phyloP scores from a whole-genome alignment of 2,329 filamentous ascomycete genomes.

The Endoconidiophora laricicola region DNA sequence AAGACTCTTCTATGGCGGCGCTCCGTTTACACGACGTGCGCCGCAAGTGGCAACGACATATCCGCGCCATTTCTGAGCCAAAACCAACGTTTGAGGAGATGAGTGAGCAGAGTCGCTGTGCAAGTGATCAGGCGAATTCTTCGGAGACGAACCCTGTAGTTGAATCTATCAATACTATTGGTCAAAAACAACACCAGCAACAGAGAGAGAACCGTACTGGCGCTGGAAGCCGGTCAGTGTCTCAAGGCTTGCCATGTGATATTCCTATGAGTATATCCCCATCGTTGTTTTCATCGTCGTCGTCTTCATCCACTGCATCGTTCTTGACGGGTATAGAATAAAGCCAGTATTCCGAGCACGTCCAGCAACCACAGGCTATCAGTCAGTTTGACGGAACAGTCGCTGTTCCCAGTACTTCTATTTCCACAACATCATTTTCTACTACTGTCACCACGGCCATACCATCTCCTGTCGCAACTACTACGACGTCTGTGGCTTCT shows the following conservation, averaged over 20 bases:
- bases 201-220: too few species aligned
- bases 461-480: not conserved
- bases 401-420: not conserved
- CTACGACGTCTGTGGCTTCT: too few species aligned
- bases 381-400: too few species aligned
- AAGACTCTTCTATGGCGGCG: not conserved
- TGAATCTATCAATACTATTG: too few species aligned
- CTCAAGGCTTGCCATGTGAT: slow-evolving; percentile 5
- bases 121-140: not conserved
- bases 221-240: not conserved
- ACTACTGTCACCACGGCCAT: not conserved
- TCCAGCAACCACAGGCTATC: too few species aligned
- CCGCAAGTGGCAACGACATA: slow-evolving; percentile 5
- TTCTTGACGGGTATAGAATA: not conserved
- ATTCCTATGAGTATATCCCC: not conserved
- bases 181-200: too few species aligned
- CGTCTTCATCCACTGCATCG: too few species aligned
- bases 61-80: slow-evolving; percentile 9
- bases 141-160: not conserved
- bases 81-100: slow-evolving; percentile 5
- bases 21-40: slow-evolving; percentile 4
- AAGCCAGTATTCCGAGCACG: too few species aligned
- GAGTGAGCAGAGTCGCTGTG: not conserved
- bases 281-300: not conserved
- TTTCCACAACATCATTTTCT: not conserved